Percentiles rank a stretch among this genome's conserved stretches.
These are phyloP conservation scores for Trichoderma koningii DNA, from an alignment of 2,329 filamentous ascomycete species.

Conservation along the genomic window DNA sequence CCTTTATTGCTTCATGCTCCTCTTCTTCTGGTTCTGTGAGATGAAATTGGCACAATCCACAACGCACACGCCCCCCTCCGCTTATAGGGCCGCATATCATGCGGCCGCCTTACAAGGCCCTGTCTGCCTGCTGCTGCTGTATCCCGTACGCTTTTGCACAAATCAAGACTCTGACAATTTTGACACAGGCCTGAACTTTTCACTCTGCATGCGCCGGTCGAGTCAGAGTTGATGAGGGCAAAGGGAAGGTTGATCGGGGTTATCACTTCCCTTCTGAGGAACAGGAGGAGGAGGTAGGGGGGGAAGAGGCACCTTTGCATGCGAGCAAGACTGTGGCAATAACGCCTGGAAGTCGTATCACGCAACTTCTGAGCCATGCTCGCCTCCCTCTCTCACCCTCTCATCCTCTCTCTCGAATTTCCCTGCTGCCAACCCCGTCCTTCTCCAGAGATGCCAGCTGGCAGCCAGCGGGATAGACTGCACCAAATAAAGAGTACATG, in stretches of 20 bases:
- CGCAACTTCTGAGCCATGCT: not conserved
- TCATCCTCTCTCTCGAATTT: not conserved
- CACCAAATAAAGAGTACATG: too few species aligned
- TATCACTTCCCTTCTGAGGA: constrained; percentile 15
- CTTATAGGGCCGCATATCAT: constrained; percentile 33
- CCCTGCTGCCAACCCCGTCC: not conserved
- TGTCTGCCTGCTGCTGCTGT: constrained; percentile 2
- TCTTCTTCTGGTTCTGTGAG: not conserved
- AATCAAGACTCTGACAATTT: constrained; percentile 7
- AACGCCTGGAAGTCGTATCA: not conserved
- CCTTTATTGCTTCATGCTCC: not conserved
- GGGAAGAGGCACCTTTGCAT: not conserved
- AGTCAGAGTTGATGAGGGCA: constrained; percentile 10
- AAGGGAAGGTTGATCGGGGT: not conserved
- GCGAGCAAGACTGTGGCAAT: not conserved
- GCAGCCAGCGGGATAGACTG: not conserved
- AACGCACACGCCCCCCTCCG: constrained; percentile 27
- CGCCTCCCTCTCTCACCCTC: not conserved
- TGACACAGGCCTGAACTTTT: not conserved
- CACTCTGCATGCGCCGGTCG: constrained; percentile 12
- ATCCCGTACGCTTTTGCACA: constrained; percentile 18
- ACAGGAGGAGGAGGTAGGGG: not conserved
- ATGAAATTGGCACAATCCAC: constrained; percentile 16
- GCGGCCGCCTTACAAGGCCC: constrained; percentile 31
- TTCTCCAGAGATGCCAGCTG: not conserved